A percentile compares a stretch with the other conserved stretches of the same genome.
These are phyloP conservation scores for Przewalskia tangutica DNA, from an alignment of 257 asterid genomes.

Conservation along the genomic window DNA sequence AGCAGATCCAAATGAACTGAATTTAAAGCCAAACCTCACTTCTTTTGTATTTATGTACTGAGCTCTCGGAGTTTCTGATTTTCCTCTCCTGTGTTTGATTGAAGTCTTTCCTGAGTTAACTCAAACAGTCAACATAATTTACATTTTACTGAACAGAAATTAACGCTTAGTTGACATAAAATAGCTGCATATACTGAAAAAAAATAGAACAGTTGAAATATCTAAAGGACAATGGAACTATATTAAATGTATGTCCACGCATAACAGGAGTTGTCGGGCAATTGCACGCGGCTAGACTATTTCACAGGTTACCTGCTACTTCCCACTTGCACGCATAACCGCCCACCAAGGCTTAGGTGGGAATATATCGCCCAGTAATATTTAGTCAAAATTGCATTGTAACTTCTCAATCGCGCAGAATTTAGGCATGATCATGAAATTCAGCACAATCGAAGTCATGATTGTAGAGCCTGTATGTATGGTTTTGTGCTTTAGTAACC, in stretches of 20 bases:
- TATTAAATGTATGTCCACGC: background rate
- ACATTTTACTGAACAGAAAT: background rate
- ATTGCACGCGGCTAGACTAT: background rate
- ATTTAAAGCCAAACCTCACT: conserved; percentile 65
- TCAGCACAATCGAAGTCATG: too few species aligned
- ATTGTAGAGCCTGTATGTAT: too few species aligned
- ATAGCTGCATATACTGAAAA: background rate
- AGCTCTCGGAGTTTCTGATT: conserved; percentile 70
- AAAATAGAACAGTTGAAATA: background rate
- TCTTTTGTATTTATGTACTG: conserved; percentile 83
- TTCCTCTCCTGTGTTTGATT: conserved; percentile 69
- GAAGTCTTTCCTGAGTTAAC: conserved; percentile 34
- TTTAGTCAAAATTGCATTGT: too few species aligned
- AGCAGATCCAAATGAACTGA: background rate
- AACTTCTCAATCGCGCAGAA: too few species aligned
- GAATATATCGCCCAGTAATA: too few species aligned
- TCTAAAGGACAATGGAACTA: background rate
- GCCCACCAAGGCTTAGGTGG: too few species aligned
- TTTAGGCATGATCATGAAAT: too few species aligned
- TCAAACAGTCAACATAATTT: background rate
- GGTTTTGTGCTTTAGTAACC: background rate
- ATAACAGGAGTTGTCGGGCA: background rate
- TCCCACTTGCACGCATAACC: background rate
- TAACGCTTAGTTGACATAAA: background rate
- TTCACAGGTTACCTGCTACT: background rate